phyloP scores from a whole-genome alignment of 129 eudicot genomes.

The Flaveria trinervia region DNA sequence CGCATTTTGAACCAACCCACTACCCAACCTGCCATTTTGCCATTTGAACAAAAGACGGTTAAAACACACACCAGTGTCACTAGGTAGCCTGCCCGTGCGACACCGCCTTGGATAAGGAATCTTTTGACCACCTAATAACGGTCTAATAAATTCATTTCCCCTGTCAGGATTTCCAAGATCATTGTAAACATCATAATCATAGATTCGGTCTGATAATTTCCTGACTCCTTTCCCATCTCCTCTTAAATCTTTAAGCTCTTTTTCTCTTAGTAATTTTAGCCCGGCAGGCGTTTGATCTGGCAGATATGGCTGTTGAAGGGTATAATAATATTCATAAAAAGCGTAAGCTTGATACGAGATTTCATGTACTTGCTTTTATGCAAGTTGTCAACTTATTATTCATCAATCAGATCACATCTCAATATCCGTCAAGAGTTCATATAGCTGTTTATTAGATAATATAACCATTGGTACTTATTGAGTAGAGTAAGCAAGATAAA shows the following conservation, averaged over 20 bases:
- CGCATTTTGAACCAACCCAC: too few species aligned
- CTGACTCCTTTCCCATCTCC: constrained; percentile 92
- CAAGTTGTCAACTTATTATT: constrained; percentile 4
- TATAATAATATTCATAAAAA: not conserved
- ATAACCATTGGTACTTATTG: not conserved
- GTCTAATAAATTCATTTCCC: constrained; percentile 68
- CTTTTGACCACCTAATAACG: constrained; percentile 68
- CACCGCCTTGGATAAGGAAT: constrained; percentile 88
- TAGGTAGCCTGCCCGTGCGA: constrained; percentile 84
- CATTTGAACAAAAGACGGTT: not conserved
- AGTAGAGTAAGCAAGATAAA: not conserved
- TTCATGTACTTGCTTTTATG: not conserved
- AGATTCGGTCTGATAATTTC: constrained; percentile 70
- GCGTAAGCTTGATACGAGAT: constrained; percentile 13
- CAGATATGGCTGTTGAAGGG: constrained; percentile 73
- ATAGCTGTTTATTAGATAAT: not conserved
- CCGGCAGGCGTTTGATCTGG: constrained; percentile 86
- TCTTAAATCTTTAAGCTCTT: constrained; percentile 67
- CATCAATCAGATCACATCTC: constrained; percentile 2
- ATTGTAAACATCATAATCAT: constrained; percentile 78
- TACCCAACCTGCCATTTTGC: not conserved
- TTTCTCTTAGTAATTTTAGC: constrained; percentile 69
- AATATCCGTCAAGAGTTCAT: not conserved
- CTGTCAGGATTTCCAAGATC: constrained; percentile 91
- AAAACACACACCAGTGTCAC: constrained; percentile 54